Percentiles rank a stretch among this genome's conserved stretches.
Conservation (phyloP, 345 rosid genomes). For the Brassica incana region DNA sequence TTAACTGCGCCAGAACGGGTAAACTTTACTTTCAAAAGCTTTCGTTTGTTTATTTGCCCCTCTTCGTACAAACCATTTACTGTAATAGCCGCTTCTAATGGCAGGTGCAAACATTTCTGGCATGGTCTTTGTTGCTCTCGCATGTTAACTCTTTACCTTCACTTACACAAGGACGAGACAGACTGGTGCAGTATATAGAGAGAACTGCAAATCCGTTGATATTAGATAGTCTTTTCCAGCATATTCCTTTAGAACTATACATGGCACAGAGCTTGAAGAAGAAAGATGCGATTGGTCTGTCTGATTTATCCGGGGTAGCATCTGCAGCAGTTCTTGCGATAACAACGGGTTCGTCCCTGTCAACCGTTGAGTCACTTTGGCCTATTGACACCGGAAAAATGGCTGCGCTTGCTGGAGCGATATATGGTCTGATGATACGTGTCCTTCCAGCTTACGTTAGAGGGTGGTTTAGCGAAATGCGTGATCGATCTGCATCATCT, state of each 20-base stretch:
- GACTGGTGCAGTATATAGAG: constrained; percentile 77
- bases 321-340: constrained; percentile 71
- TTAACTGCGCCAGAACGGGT: constrained; percentile 72
- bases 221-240: constrained; percentile 88
- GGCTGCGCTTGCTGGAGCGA: constrained; percentile 83
- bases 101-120: constrained; percentile 79
- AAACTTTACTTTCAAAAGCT: constrained; percentile 35
- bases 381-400: constrained; percentile 60
- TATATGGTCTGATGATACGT: constrained; percentile 82
- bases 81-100: constrained; percentile 26
- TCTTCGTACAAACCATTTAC: constrained; percentile 3
- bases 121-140: constrained; percentile 90
- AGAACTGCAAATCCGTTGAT: constrained; percentile 62
- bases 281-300: constrained; percentile 67
- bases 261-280: constrained; percentile 60
- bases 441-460: constrained; percentile 95
- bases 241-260: constrained; percentile 68
- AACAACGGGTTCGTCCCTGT: constrained; percentile 58
- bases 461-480: constrained; percentile 82
- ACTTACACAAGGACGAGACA: constrained; percentile 61
- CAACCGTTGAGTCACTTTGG: constrained; percentile 81
- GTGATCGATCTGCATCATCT: constrained; percentile 73
- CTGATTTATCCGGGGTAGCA: constrained; percentile 60
- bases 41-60: constrained; percentile 10
- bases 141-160: constrained; percentile 69